These are phyloP conservation scores for Russula sp. DNA, from an alignment of 768 basidiomycete genomes.

Conservation along the genomic window DNA sequence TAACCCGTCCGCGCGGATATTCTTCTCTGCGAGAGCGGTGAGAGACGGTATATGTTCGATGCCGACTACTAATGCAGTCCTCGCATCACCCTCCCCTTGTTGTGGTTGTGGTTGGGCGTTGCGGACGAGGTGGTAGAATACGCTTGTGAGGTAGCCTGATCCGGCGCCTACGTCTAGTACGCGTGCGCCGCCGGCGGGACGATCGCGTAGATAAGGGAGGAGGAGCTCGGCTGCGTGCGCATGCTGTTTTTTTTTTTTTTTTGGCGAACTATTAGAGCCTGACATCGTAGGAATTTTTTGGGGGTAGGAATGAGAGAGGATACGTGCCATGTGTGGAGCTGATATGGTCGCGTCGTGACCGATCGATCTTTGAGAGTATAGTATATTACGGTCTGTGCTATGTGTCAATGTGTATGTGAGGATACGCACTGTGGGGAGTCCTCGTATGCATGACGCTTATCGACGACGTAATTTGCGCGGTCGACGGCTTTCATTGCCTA, in stretches of 20 bases:
- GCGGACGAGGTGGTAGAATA: conserved; percentile 69
- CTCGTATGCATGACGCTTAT: conserved; percentile 42
- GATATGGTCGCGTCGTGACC: conserved; percentile 90
- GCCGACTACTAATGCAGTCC: conserved; percentile 55
- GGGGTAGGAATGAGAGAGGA: not conserved
- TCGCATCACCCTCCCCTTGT: conserved; percentile 38
- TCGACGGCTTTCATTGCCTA: conserved; percentile 50
- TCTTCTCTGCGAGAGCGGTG: conserved; percentile 63
- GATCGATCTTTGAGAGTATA: conserved; percentile 44
- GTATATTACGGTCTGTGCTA: no score
- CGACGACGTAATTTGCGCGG: conserved; percentile 46
- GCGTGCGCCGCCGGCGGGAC: conserved; percentile 44
- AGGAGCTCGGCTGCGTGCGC: conserved; percentile 82
- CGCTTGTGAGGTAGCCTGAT: conserved; percentile 81
- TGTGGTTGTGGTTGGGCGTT: not conserved
- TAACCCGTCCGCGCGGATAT: conserved; percentile 66
- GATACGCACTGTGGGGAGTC: conserved; percentile 54
- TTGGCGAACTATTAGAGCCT: not conserved
- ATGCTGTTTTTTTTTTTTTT: conserved; percentile 49
- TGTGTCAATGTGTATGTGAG: no score
- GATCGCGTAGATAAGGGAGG: conserved; percentile 55
- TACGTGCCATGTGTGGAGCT: conserved; percentile 63
- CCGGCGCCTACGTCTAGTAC: conserved; percentile 91
- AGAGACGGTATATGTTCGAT: conserved; percentile 89
- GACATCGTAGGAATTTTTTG: no score